phyloP scores from a whole-genome alignment of 2,329 filamentous ascomycete species.

The Didymella lethalis region DNA sequence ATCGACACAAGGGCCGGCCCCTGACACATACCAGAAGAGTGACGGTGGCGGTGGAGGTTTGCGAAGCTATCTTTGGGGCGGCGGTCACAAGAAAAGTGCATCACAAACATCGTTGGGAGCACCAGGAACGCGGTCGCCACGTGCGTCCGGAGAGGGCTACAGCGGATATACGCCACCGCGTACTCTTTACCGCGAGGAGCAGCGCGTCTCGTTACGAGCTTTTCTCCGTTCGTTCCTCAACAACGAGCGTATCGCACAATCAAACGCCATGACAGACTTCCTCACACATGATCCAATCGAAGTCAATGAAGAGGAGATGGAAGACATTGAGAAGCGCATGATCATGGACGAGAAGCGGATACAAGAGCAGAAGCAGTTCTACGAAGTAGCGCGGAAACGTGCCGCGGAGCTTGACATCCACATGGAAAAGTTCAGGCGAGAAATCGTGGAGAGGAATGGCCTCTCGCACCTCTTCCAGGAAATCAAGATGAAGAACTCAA shows the following conservation, averaged over 20 bases:
- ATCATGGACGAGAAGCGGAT: conserved; percentile 85
- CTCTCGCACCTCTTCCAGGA: conserved; percentile 92
- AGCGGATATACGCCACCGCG: conserved; percentile 53
- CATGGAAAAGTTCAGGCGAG: conserved; percentile 82
- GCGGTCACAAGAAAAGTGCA: conserved; percentile 52
- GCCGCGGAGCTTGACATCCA: conserved; percentile 95
- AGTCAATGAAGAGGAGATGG: conserved; percentile 80
- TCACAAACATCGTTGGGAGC: conserved; percentile 52
- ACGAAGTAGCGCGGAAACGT: conserved; percentile 89
- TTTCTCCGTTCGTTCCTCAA: conserved; percentile 87
- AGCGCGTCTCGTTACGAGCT: conserved; percentile 88
- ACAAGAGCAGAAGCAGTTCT: conserved; percentile 92
- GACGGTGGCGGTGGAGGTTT: conserved; percentile 52
- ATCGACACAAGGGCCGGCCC: conserved; percentile 69
- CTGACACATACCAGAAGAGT: conserved; percentile 47
- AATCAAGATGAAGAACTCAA: conserved; percentile 87
- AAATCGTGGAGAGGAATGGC: conserved; percentile 79
- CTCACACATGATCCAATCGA: conserved; percentile 75
- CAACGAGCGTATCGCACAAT: conserved; percentile 83
- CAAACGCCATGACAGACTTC: conserved; percentile 85
- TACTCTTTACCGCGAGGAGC: conserved; percentile 82
- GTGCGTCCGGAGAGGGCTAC: conserved; percentile 44
- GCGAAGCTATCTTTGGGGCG: conserved; percentile 54
- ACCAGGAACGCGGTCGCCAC: conserved; percentile 36
- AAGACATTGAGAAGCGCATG: conserved; percentile 82